Base-by-base conservation (phyloP, 495 filamentous ascomycete genomes). In the Neurospora cerealis region DNA sequence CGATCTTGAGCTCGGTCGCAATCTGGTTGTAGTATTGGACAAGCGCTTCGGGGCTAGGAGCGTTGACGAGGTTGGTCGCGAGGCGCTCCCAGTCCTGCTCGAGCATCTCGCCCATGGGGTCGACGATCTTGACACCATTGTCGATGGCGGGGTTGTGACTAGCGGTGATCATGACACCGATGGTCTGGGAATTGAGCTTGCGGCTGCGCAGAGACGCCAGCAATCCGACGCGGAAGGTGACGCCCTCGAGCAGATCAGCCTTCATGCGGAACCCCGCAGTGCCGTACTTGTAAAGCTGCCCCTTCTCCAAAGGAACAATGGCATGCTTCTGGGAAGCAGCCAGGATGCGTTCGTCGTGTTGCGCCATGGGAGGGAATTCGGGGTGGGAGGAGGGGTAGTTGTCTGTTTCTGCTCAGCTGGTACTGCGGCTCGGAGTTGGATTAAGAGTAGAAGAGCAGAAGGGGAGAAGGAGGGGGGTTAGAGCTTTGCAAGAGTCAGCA, bases 91-190 rank as follows among this genome's bases (percentile, higher is more conserved):
- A 99, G 74, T 93, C 91, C 74, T 88, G 93, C 86, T 97, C 93
- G 32, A 98, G 87, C 95, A 98, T 98, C 80, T 97, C 95, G 74
- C 95, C 95, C 91, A 97, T 92, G 15, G 96, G 96, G 83, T 99
- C 96, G 75, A 99, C 93, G 75, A 99, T 87, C 88, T 99, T 99
- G 77, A 99, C 93, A 71, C 96, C 96, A 84, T 99, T 99, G 83
- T 99, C 96, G 78, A 91, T 91, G 4, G 96, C 93, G 44, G 93
- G 93, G 83, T 99, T 99, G 88, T 99, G 96, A 77, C 93, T 97
- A 41, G 96, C 96, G 75, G 96, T 99, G 81, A 99, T 94, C 96
- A 99, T 98, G 70, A 99, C 89, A 80, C 96, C 96, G 80, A 99
- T 96, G 77, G 92, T 92, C 85, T 95, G 92, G 74, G 93, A 91